Evolutionary conservation across 805 yeast species (phyloP), one percentile per base, ranked within the genome.

Genomic region (Pichia occidentalis): DNA sequence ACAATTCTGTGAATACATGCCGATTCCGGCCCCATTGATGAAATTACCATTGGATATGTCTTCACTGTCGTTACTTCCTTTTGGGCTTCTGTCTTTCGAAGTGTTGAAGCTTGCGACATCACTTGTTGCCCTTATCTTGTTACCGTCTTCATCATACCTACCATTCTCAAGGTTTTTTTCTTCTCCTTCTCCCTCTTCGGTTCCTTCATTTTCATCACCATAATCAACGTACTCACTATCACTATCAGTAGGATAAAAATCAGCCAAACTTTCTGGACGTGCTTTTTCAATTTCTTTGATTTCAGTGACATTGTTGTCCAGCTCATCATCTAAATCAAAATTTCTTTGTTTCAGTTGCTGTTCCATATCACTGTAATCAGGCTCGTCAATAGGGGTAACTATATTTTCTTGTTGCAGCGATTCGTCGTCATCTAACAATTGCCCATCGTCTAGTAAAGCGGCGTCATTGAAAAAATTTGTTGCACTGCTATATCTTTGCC

Each of bases 281-380:
- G 18, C n/a, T 16, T 33, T 32, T 5, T 24, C 12, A 11, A 24
- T 21, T 6, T 21, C 21, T 7, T 17, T 16, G 16, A 24, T 22
- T 5, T 27, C 35, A 1, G 19, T 19, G 12, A 42, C 28, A 22
- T 35, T 36, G 29, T 39, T 42, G 5, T 40, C 49, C 11, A 43
- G 31, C 19, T 47, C 51, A 32, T 38, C 39, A n/a, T 29, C 50
- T 24, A 43, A 35, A 21, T 38, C 44, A 19, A 42, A 25, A 24
- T 25, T 30, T 19, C 46, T 27, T 13, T n/a, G 26, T n/a, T n/a
- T n/a, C n/a, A n/a, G n/a, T 24, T 24, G 30, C n/a, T 4, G 43
- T 33, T 12, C 6, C 7, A 24, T 2, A 14, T 4, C 24, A 19
- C 14, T 26, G 21, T 20, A 5, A 12, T 10, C 13, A 3, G 14